These are phyloP conservation scores for Aspergillus arachidicola DNA, from an alignment of 2,329 filamentous ascomycete species.

Conservation along the genomic window DNA sequence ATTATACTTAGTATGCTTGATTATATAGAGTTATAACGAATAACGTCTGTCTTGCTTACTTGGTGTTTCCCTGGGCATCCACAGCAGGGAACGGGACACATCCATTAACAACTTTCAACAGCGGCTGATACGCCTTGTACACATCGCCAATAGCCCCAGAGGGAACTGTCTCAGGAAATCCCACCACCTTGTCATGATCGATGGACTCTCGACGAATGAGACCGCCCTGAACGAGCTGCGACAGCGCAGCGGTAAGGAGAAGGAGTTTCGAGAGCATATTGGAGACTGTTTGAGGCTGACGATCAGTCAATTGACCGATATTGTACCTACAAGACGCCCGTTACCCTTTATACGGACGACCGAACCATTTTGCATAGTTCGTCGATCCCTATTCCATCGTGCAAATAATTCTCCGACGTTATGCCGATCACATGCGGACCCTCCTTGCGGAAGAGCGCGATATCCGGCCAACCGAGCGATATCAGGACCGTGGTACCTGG, in stretches of 20 bases:
- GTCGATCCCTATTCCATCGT: conserved; percentile 1
- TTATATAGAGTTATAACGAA: neutral
- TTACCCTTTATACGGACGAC: neutral
- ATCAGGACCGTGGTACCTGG: neutral
- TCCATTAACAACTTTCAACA: conserved; percentile 58
- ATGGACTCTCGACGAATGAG: conserved; percentile 45
- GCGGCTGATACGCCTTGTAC: conserved; percentile 60
- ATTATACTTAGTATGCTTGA: neutral
- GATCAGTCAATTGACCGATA: neutral
- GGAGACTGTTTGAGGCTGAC: neutral
- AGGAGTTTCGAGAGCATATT: conserved; percentile 1
- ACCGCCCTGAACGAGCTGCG: conserved; percentile 8
- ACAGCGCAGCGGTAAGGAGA: conserved; percentile 8
- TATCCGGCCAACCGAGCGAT: neutral
- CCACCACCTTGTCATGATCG: conserved; percentile 52
- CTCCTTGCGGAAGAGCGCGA: neutral
- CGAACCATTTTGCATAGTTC: neutral
- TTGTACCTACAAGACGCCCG: neutral
- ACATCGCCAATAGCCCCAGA: conserved; percentile 49
- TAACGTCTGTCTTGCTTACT: conserved; percentile 40
- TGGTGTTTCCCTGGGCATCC: conserved; percentile 59
- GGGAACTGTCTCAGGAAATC: conserved; percentile 58
- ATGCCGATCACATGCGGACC: neutral
- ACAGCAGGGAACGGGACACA: conserved; percentile 67
- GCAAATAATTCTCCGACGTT: neutral